Percentiles rank a stretch among this genome's conserved stretches.
phyloP scores from a whole-genome alignment of 495 filamentous ascomycete genomes.

The Penicillium cinerascens region DNA sequence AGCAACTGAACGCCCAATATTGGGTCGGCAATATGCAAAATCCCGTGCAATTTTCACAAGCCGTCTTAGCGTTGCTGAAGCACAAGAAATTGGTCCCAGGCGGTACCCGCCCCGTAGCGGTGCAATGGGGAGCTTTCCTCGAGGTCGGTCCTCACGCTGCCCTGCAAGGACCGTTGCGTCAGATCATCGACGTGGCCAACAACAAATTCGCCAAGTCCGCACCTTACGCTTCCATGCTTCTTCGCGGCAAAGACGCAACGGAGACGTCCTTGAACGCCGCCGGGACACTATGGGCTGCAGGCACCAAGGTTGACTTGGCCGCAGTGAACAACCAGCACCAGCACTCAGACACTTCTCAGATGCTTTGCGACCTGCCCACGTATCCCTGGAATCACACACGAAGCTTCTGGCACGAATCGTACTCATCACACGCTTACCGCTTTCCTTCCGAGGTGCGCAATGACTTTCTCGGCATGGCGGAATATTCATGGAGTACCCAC shows the following conservation, averaged over 20 bases:
- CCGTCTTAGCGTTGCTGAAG: not conserved
- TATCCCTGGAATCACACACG: not conserved
- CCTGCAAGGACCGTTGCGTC: not conserved
- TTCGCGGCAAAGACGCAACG: not conserved
- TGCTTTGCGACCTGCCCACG: not conserved
- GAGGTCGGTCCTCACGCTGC: not conserved
- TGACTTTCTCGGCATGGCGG: too few species aligned
- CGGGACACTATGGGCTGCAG: not conserved
- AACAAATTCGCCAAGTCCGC: not conserved
- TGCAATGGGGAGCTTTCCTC: not conserved
- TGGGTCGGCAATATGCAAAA: too few species aligned
- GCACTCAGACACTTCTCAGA: not conserved
- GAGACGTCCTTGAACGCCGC: not conserved
- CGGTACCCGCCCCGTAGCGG: not conserved
- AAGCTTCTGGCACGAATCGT: too few species aligned
- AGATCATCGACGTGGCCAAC: not conserved
- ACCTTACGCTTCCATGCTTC: not conserved
- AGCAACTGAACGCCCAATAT: too few species aligned
- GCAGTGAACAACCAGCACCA: not conserved
- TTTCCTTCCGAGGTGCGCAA: too few species aligned
- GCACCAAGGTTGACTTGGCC: not conserved
- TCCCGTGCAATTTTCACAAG: too few species aligned
- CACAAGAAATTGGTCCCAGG: not conserved
- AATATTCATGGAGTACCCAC: not conserved
- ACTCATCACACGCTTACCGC: too few species aligned